A percentile compares a stretch with the other conserved stretches of the same genome.
Conservation (phyloP, 1,284 basidiomycete species). For the Cutaneotrichosporon arboriforme region DNA sequence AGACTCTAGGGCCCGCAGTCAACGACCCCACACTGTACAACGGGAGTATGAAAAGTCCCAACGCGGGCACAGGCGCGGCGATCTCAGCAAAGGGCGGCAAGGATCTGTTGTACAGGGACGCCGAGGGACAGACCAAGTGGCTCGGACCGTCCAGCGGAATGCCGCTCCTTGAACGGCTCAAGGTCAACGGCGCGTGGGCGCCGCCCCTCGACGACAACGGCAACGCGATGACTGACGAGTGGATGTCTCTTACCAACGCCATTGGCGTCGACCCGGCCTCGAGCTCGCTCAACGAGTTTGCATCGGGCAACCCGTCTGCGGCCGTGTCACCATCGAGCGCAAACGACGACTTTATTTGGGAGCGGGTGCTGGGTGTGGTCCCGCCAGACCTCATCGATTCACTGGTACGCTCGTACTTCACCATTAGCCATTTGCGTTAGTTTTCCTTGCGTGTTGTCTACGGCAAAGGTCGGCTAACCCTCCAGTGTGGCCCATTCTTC, state of each 20-base stretch:
- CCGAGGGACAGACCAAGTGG: conserved; percentile 32
- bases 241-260: conserved; percentile 32
- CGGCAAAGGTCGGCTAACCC: not conserved
- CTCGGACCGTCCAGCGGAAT: conserved; percentile 36
- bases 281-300: conserved; percentile 7
- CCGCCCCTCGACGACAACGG: conserved; percentile 14
- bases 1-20: conserved; percentile 13
- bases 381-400: conserved; percentile 26
- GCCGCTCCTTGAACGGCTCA: conserved; percentile 32
- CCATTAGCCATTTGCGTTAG: conserved; percentile 31
- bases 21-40: conserved; percentile 13
- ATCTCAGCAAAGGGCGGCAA: conserved; percentile 10
- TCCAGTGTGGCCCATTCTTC: conserved; percentile 35
- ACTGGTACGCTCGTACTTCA: conserved; percentile 33
- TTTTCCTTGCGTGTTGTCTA: not conserved
- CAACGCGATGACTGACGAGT: conserved; percentile 24
- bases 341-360: conserved; percentile 24
- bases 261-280: conserved; percentile 26
- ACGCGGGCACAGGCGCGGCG: not conserved
- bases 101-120: conserved; percentile 28
- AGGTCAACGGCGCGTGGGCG: conserved; percentile 19
- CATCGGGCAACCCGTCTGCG: not conserved
- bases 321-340: conserved; percentile 16
- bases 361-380: conserved; percentile 19
- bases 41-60: conserved; percentile 1